Evolutionary conservation across 1,284 basidiomycete genomes (phyloP), one percentile per base, ranked within the genome.

Genomic region (Heterobasidion annosum): DNA sequence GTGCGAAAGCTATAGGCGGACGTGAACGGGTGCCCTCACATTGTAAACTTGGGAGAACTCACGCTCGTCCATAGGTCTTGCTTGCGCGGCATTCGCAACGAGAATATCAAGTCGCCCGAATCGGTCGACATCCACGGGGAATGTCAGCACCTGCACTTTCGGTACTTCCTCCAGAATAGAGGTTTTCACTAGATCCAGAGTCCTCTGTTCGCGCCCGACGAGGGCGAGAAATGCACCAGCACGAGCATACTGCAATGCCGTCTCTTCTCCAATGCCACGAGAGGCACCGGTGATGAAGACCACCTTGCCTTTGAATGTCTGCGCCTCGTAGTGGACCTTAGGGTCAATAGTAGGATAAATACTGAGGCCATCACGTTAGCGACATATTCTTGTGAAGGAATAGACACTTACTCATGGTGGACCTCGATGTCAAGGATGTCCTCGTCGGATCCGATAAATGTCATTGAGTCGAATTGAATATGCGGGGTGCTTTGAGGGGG

Each of bases 81-180:
- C n/a, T 5, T 19, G 32, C 16, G 51, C 58, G 8, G 57, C 60
- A 52, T 62, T 62, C 16, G 59, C 57, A 34, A 62, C 49, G 16
- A 57, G 42, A 33, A 62, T 49, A 48, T 62, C 60, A 35, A 62
- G 55, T 32, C 46, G 53, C 8, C 59, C 60, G 37, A 58, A 60
- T 25, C 25, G 52, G 5, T 43, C 56, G 2, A 55, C 50, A 34
- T 55, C 54, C 13, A 42, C 48, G 7, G 19, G 25, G 8, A 50
- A 15, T 13, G 48, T 54, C 12, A 54, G 8, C 16, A 51, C 44
- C 18, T 46, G 10, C 12, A 44, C 50, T 6, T 43, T 47, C 32
- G 50, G 50, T 1, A 34, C n/a, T 18, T 47, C 43, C 13, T 9
- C 9, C 13, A 48, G 19, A 16, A 55, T 48, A 3, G 19, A 34